Percentiles rank a stretch among this genome's conserved stretches.
These are phyloP conservation scores for Cornus kousa DNA, from an alignment of 148 eudicot genomes.

Conservation along the genomic window DNA sequence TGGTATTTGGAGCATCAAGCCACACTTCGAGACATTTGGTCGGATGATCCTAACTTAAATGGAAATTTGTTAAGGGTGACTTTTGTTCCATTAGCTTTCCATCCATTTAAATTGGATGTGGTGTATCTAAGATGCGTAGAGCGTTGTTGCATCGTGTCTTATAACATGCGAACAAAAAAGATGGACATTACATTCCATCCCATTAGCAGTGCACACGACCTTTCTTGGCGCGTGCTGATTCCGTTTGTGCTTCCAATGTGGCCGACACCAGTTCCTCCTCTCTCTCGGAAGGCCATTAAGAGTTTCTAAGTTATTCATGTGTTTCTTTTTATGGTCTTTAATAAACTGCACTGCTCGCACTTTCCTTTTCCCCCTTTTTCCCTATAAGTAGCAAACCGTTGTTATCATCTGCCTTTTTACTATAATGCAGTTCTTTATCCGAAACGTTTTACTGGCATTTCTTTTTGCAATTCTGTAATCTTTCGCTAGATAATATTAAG, in stretches of 20 bases:
- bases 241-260: conserved; percentile 24
- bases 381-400: not conserved
- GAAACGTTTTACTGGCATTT: not conserved
- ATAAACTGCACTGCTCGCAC: not conserved
- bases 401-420: not conserved
- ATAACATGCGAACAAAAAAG: conserved; percentile 6
- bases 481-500: too few species aligned
- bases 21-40: conserved; percentile 15
- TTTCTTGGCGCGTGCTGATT: conserved; percentile 23
- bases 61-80: not conserved
- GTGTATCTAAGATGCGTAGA: conserved; percentile 20
- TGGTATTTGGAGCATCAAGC: conserved; percentile 14
- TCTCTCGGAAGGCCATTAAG: not conserved
- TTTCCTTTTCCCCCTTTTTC: too few species aligned
- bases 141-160: conserved; percentile 14
- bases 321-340: not conserved
- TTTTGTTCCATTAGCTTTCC: conserved; percentile 18
- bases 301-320: not conserved
- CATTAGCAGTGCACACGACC: conserved; percentile 14
- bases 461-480: too few species aligned
- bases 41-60: conserved; percentile 10
- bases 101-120: conserved; percentile 18
- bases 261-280: conserved; percentile 20
- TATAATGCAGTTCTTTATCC: not conserved
- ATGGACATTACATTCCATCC: conserved; percentile 13